phyloP scores from a whole-genome alignment of 192 early-diverging fungal species.

The Funneliformis mosseae region DNA sequence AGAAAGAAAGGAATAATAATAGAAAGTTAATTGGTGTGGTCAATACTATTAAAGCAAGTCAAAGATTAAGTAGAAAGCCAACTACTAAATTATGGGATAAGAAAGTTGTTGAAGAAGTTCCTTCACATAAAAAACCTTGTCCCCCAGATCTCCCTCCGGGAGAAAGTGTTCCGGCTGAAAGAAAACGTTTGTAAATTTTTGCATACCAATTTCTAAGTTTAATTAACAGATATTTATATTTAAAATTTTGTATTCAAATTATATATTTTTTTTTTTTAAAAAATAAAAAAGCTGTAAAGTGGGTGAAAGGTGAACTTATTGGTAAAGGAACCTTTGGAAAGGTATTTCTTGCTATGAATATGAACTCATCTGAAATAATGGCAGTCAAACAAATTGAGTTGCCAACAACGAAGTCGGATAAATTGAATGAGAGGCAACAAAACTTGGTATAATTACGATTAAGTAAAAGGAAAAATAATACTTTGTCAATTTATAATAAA shows the following conservation, averaged over 20 bases:
- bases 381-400: constrained; percentile 83
- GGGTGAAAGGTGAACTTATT: constrained; percentile 77
- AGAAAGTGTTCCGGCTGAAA: neutral
- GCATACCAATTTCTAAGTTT: neutral
- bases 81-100: constrained; percentile 59
- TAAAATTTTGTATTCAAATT: constrained; percentile 18
- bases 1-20: neutral
- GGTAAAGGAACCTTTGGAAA: constrained; percentile 83
- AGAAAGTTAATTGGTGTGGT: constrained; percentile 32
- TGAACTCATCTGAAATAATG: constrained; percentile 74
- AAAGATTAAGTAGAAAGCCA: constrained; percentile 44
- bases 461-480: neutral
- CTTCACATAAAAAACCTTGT: constrained; percentile 2
- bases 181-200: neutral
- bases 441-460: constrained; percentile 35
- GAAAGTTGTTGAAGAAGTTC: constrained; percentile 33
- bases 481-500: neutral
- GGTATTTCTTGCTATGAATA: constrained; percentile 76
- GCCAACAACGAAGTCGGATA: constrained; percentile 53
- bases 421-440: constrained; percentile 45
- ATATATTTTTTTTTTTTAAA: constrained; percentile 40
- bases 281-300: constrained; percentile 58
- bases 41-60: constrained; percentile 42
- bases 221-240: neutral
- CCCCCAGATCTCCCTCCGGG: neutral